phyloP scores from a whole-genome alignment of 495 filamentous ascomycete species.

The Pseudoneurospora amorphoporcata region DNA sequence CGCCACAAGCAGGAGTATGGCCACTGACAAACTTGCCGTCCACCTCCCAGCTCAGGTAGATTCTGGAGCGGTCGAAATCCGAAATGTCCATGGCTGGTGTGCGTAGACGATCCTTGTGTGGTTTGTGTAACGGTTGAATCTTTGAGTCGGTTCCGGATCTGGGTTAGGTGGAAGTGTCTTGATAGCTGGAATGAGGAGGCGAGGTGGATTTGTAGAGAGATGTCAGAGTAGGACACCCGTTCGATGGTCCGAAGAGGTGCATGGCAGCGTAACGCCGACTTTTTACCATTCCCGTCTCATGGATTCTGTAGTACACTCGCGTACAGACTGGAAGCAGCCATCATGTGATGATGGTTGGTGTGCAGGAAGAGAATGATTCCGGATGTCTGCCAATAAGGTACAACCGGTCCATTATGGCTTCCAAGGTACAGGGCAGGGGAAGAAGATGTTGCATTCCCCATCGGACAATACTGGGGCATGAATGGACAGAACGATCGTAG shows the following conservation, averaged over 20 bases:
- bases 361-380: too few relatives aligned
- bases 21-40: constrained; percentile 9
- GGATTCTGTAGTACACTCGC: not conserved
- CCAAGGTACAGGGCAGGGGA: too few relatives aligned
- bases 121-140: not conserved
- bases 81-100: not conserved
- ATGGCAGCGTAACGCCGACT: not conserved
- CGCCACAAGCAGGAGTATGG: constrained; percentile 25
- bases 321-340: not conserved
- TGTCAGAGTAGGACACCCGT: not conserved
- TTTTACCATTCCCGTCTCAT: not conserved
- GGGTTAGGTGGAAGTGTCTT: not conserved
- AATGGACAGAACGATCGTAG: too few relatives aligned
- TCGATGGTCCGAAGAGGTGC: not conserved
- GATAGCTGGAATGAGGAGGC: not conserved
- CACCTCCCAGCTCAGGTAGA: constrained; percentile 9
- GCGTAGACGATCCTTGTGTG: not conserved
- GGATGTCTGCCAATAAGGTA: too few relatives aligned
- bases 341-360: not conserved
- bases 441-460: too few relatives aligned
- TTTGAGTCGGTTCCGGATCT: not conserved
- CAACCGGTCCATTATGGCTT: too few relatives aligned
- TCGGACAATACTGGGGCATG: too few relatives aligned
- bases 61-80: not conserved
- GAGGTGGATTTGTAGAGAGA: not conserved